Conservation (phyloP, 1,139 yeast species). For the Lizanozyma gosingica region DNA sequence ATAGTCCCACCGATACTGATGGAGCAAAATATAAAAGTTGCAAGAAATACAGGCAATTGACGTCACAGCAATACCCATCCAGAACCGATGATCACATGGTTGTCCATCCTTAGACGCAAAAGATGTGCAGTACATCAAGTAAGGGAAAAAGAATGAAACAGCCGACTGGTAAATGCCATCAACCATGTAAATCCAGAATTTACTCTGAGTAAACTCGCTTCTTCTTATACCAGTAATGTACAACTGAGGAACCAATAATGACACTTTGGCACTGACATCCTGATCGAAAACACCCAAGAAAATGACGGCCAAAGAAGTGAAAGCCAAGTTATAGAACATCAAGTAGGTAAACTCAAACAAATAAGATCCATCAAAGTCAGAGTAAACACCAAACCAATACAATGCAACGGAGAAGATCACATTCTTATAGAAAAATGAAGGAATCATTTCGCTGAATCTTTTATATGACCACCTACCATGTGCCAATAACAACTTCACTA, state of each 20-base stretch:
- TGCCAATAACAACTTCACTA: conserved; percentile 68
- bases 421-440: conserved; percentile 87
- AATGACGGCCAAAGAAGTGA: conserved; percentile 89
- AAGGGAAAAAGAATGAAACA: conserved; percentile 82
- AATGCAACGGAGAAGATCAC: conserved; percentile 80
- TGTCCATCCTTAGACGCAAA: conserved; percentile 57
- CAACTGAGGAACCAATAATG: conserved; percentile 82
- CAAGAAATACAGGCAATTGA: conserved; percentile 74
- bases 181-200: conserved; percentile 75
- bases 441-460: conserved; percentile 88
- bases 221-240: conserved; percentile 80
- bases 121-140: conserved; percentile 48
- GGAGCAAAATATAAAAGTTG: conserved; percentile 68
- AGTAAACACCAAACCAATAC: conserved; percentile 88
- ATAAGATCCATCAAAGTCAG: conserved; percentile 85
- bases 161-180: conserved; percentile 89
- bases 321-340: conserved; percentile 90
- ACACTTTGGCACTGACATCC: conserved; percentile 77
- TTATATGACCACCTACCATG: conserved; percentile 98
- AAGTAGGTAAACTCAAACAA: conserved; percentile 86
- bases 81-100: conserved; percentile 72
- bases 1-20: conserved; percentile 96
- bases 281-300: conserved; percentile 88
- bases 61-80: conserved; percentile 76
- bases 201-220: conserved; percentile 68